Percentiles rank a stretch among this genome's conserved stretches.
Evolutionary conservation across 768 basidiomycete genomes (phyloP).

Genomic region (Tylopilus subfusipes): DNA sequence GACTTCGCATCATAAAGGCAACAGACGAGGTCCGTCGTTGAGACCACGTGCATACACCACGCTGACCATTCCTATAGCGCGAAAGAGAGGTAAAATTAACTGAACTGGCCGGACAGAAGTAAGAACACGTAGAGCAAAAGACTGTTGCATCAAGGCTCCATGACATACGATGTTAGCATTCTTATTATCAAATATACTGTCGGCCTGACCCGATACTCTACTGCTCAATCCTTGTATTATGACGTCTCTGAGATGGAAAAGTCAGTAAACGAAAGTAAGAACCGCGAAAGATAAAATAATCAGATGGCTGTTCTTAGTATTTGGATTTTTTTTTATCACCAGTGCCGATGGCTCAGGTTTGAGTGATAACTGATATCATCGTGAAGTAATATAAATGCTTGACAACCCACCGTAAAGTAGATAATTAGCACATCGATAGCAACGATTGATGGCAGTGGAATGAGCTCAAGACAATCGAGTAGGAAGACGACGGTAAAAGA

Average conservation of each 20-base stretch:
- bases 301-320: constrained; percentile 37
- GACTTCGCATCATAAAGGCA: constrained; percentile 57
- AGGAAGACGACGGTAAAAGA: neutral
- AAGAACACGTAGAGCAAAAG: neutral
- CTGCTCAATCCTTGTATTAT: neutral
- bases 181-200: neutral
- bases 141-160: too few relatives aligned
- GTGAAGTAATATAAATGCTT: neutral
- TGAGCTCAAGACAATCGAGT: neutral
- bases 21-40: constrained; percentile 54
- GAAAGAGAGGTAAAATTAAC: constrained; percentile 54
- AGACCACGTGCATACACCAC: neutral
- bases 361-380: constrained; percentile 25
- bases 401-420: constrained; percentile 8
- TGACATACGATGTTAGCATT: neutral
- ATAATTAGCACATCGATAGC: neutral
- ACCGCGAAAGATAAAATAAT: constrained; percentile 5
- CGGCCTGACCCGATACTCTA: neutral
- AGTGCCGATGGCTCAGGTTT: constrained; percentile 30
- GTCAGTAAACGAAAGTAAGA: constrained; percentile 11
- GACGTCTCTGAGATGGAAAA: constrained; percentile 4
- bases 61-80: constrained; percentile 32
- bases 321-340: constrained; percentile 30
- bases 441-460: neutral
- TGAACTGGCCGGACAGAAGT: constrained; percentile 29